These are phyloP conservation scores for Hypsizygus marmoreus DNA, from an alignment of 768 basidiomycete species.

Conservation along the genomic window DNA sequence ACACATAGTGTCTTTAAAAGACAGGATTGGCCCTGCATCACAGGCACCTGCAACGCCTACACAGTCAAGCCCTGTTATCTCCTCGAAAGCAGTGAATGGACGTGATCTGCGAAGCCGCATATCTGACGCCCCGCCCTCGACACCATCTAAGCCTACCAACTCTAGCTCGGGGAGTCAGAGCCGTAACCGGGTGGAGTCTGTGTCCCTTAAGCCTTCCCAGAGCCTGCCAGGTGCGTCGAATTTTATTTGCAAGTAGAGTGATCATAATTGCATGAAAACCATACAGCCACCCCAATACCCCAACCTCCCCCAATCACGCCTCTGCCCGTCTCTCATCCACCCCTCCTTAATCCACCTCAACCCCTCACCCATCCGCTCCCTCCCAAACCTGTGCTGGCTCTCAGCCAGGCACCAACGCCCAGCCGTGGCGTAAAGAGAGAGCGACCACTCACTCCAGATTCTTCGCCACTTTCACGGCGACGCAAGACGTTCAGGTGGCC, in stretches of 20 bases:
- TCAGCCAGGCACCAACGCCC: constrained; percentile 8
- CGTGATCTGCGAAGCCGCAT: constrained; percentile 16
- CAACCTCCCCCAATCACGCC: constrained; percentile 13
- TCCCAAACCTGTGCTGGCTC: constrained; percentile 26
- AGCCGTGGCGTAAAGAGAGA: constrained; percentile 42
- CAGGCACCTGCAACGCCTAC: neutral
- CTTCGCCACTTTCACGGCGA: constrained; percentile 29
- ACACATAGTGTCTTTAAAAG: constrained; percentile 10
- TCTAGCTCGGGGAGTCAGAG: neutral
- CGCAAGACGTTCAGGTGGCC: constrained; percentile 52
- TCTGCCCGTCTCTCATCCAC: constrained; percentile 9
- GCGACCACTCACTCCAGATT: constrained; percentile 18
- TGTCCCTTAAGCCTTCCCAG: too few species aligned
- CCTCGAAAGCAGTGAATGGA: neutral
- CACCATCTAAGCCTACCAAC: constrained; percentile 3
- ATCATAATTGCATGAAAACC: too few species aligned
- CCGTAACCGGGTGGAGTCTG: too few species aligned
- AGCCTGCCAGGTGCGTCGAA: too few species aligned
- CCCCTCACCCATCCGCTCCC: constrained; percentile 32
- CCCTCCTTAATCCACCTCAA: constrained; percentile 6
- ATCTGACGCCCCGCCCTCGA: constrained; percentile 6
- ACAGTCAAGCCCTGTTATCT: neutral
- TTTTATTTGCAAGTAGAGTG: too few species aligned
- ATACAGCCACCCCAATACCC: too few species aligned
- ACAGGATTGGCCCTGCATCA: constrained; percentile 11